These are phyloP conservation scores for Cyberlindnera petersonii DNA, from an alignment of 805 yeast species.

Conservation along the genomic window DNA sequence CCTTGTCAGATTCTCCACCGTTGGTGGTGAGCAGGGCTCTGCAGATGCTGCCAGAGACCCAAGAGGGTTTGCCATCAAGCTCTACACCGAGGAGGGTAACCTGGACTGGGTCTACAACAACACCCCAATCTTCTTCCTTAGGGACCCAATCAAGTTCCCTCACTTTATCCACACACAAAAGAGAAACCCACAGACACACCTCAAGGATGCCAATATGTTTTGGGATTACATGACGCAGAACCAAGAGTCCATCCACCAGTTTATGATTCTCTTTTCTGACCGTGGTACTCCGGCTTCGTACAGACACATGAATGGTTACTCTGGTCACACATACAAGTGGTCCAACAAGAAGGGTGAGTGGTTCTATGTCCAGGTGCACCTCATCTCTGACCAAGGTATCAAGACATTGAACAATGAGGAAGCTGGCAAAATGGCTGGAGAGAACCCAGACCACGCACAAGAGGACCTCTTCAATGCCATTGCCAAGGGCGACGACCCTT, in stretches of 20 bases:
- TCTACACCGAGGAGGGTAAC: constrained; percentile 82
- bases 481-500: constrained; percentile 71
- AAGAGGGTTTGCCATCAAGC: constrained; percentile 77
- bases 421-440: constrained; percentile 48
- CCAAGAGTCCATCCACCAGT: constrained; percentile 74
- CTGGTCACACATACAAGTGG: constrained; percentile 85
- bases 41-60: constrained; percentile 87
- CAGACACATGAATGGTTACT: constrained; percentile 80
- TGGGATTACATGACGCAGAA: constrained; percentile 74
- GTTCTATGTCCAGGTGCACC: constrained; percentile 76
- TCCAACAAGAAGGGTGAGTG: constrained; percentile 70
- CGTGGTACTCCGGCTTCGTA: constrained; percentile 77
- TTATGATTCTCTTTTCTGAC: constrained; percentile 68
- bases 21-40: constrained; percentile 80
- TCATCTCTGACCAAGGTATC: constrained; percentile 35
- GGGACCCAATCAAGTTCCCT: constrained; percentile 85
- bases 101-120: constrained; percentile 83
- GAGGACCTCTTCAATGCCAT: constrained; percentile 77
- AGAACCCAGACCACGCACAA: constrained; percentile 79
- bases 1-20: constrained; percentile 76
- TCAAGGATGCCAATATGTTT: constrained; percentile 72
- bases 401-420: constrained; percentile 12
- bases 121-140: constrained; percentile 79
- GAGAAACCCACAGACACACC: constrained; percentile 77
- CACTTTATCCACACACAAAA: constrained; percentile 87